These are phyloP conservation scores for Suhomyces ambrosiae DNA, from an alignment of 1,139 yeast species.

Conservation along the genomic window DNA sequence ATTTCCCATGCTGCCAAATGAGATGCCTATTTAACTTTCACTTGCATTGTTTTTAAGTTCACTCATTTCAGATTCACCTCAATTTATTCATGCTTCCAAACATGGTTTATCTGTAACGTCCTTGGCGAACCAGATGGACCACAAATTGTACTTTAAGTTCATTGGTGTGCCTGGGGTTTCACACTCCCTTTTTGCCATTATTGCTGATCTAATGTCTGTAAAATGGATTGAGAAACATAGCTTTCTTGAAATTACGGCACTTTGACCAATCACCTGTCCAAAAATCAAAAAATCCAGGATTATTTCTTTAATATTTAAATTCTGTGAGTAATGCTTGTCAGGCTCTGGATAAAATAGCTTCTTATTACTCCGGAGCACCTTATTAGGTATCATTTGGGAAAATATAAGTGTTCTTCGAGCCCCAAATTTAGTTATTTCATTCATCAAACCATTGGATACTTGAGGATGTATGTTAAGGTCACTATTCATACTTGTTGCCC, in stretches of 20 bases:
- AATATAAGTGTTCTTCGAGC: slow-evolving; percentile 41
- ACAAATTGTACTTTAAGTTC: slow-evolving; percentile 51
- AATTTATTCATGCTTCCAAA: slow-evolving; percentile 16
- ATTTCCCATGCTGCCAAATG: too few species aligned
- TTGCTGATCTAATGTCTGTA: slow-evolving; percentile 63
- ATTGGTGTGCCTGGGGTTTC: slow-evolving; percentile 39
- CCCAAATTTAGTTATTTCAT: slow-evolving; percentile 32
- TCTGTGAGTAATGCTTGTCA: slow-evolving; percentile 30
- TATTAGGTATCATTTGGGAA: slow-evolving; percentile 29
- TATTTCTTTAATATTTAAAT: slow-evolving; percentile 35
- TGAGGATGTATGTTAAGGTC: slow-evolving; percentile 29
- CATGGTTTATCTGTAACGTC: slow-evolving; percentile 66
- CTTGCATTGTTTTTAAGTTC: too few species aligned
- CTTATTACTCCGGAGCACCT: slow-evolving; percentile 21
- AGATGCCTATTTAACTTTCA: too few species aligned
- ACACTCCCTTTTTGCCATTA: slow-evolving; percentile 56
- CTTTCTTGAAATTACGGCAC: slow-evolving; percentile 68
- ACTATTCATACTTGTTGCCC: slow-evolving; percentile 34
- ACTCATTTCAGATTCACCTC: too few species aligned
- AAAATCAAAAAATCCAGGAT: slow-evolving; percentile 52
- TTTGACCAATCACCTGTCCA: slow-evolving; percentile 65
- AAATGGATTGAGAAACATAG: slow-evolving; percentile 65
- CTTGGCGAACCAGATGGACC: slow-evolving; percentile 69
- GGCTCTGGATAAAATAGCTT: slow-evolving; percentile 39
- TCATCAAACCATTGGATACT: slow-evolving; percentile 28